Evolutionary conservation across 495 filamentous ascomycete genomes (phyloP), one percentile per base, ranked within the genome.

Genomic region (Lineolata rhizophorae): DNA sequence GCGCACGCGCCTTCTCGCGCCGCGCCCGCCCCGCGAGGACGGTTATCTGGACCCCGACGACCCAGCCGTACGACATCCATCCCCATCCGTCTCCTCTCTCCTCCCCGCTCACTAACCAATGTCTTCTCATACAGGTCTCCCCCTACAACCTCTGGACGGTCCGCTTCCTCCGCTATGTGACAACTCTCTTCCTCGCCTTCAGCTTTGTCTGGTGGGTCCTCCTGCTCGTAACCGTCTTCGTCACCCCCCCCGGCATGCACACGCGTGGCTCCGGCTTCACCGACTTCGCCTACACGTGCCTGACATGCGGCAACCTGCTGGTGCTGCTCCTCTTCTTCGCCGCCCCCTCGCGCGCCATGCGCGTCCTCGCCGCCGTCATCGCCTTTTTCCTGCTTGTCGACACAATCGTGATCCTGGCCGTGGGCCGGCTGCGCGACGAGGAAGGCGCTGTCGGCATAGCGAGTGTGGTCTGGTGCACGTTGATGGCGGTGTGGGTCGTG

Each of bases 101-200:
- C 24, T 32, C 31, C 31, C 21, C 28, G n/a, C 25, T 35, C 18
- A 35, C 28, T 40, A 14, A 6, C 19, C n/a, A n/a, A n/a, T n/a
- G n/a, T n/a, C n/a, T n/a, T n/a, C n/a, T n/a, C n/a, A n/a, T n/a
- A 9, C 25, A 84, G 76, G 76, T 95, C 19, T 83, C 87, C 1
- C 87, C 87, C 0, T 92, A 93, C 56, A 97, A 97, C 46, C 70
- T 94, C 32, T 91, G 77, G 70, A 76, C 68, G 38, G 76, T 97
- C 22, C 71, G 87, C 18, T 61, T 75, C 20, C 54, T 85, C 10
- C 68, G 81, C 40, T 74, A 64, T 47, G 44, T 82, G 24, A 78
- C 76, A 3, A 62, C 85, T 35, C 32, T 76, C 31, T 75, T 92
- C 43, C 58, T 82, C 18, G 53, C 56, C 35, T 49, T 91, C 42